Evolutionary conservation across 176 grass and related monocot genomes (phyloP).

Genomic region (Ananas comosus): DNA sequence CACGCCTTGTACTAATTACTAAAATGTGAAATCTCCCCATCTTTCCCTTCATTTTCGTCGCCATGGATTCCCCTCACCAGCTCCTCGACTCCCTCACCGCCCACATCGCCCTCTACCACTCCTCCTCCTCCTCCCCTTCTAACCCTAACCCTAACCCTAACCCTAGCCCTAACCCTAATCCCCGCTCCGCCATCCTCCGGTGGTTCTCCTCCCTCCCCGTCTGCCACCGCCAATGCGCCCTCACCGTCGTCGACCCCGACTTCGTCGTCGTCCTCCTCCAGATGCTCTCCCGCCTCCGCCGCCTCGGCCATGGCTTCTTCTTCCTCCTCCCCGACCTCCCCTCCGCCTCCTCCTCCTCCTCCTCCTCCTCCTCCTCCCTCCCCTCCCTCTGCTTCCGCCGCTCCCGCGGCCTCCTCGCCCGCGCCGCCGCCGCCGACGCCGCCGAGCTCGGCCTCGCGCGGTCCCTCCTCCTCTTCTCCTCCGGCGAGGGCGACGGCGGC

Average conservation of each 20-base stretch:
- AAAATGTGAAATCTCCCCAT: background rate
- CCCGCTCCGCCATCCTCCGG: constrained; percentile 66
- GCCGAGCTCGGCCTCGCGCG: constrained; percentile 28
- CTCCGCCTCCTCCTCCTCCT: background rate
- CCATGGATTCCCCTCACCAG: constrained; percentile 36
- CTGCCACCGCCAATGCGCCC: constrained; percentile 32
- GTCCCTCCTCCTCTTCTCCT: constrained; percentile 47
- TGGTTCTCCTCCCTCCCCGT: constrained; percentile 67
- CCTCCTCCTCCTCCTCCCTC: constrained; percentile 8
- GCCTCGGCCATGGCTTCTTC: constrained; percentile 70
- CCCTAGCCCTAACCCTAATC: constrained; percentile 15
- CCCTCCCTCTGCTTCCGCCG: constrained; percentile 69
- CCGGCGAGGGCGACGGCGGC: constrained; percentile 20
- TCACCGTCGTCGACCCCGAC: constrained; percentile 36
- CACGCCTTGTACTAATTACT: no score
- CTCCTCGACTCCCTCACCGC: constrained; percentile 70
- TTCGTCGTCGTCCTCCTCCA: constrained; percentile 33
- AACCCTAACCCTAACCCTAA: constrained; percentile 18
- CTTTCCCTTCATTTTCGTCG: background rate
- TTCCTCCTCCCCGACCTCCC: constrained; percentile 59
- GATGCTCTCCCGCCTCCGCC: constrained; percentile 65
- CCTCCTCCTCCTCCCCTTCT: constrained; percentile 31
- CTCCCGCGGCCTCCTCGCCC: constrained; percentile 65
- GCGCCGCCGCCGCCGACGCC: constrained; percentile 34
- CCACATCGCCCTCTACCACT: constrained; percentile 88